phyloP scores from a whole-genome alignment of 805 yeast species.

The Metschnikowia santaceciliae region DNA sequence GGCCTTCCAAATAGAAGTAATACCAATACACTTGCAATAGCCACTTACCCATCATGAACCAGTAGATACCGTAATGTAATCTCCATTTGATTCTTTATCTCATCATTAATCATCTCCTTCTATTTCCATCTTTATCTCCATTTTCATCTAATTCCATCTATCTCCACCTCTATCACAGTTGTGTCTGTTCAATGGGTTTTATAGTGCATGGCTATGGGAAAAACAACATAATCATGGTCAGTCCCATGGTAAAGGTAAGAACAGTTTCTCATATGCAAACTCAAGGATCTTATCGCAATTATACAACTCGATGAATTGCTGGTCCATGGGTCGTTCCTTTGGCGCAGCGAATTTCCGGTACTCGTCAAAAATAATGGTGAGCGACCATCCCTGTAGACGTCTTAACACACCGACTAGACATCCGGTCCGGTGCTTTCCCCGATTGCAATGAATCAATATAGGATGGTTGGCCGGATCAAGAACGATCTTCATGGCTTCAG shows the following conservation, averaged over 20 bases:
- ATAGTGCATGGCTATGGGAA: too few relatives aligned
- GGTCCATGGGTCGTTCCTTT: conserved; percentile 92
- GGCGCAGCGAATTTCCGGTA: conserved; percentile 93
- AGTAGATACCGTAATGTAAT: neutral
- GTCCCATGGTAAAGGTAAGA: conserved; percentile 72
- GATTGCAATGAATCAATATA: conserved; percentile 85
- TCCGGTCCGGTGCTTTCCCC: conserved; percentile 97
- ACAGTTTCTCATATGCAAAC: conserved; percentile 47
- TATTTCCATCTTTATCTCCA: too few relatives aligned
- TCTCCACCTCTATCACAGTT: too few relatives aligned
- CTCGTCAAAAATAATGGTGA: conserved; percentile 93
- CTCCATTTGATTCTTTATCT: too few relatives aligned
- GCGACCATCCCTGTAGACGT: conserved; percentile 85
- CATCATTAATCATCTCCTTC: too few relatives aligned
- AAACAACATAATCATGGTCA: conserved; percentile 7
- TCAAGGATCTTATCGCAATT: conserved; percentile 60
- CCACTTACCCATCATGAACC: neutral
- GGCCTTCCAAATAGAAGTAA: conserved; percentile 22
- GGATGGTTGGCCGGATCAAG: conserved; percentile 88
- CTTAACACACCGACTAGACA: conserved; percentile 92
- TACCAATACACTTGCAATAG: neutral
- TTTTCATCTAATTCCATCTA: too few relatives aligned
- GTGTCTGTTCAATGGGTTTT: too few relatives aligned
- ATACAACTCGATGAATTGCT: conserved; percentile 89
- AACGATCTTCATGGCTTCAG: conserved; percentile 77